A percentile compares a stretch with the other conserved stretches of the same genome.
Evolutionary conservation across 2,329 filamentous ascomycete species (phyloP).

Genomic region (Paecilomyces sp.): DNA sequence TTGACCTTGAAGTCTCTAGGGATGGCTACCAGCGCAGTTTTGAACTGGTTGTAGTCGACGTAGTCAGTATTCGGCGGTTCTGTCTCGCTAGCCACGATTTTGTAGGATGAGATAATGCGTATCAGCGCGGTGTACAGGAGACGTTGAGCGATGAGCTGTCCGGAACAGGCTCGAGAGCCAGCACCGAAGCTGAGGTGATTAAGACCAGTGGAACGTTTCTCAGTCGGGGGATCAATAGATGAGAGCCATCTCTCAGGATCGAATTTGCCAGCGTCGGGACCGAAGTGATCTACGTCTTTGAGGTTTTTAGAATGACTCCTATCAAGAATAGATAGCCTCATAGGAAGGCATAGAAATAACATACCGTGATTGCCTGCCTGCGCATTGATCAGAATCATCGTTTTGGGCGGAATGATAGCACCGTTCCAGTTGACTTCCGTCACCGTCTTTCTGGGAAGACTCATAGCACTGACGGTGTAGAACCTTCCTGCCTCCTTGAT

Average conservation of each 20-base stretch:
- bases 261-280: constrained; percentile 49
- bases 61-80: constrained; percentile 55
- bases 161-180: constrained; percentile 52
- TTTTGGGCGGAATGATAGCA: constrained; percentile 60
- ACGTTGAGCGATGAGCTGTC: constrained; percentile 50
- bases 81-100: constrained; percentile 43
- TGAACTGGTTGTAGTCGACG: constrained; percentile 55
- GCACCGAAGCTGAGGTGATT: constrained; percentile 52
- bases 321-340: background rate
- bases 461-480: constrained; percentile 69
- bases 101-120: constrained; percentile 47
- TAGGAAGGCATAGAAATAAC: background rate
- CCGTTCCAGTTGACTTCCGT: constrained; percentile 61
- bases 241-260: constrained; percentile 59
- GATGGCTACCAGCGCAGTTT: constrained; percentile 54
- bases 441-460: constrained; percentile 59
- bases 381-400: constrained; percentile 69
- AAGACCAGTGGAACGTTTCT: constrained; percentile 42
- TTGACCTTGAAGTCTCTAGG: constrained; percentile 52
- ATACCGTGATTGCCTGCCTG: constrained; percentile 58
- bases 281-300: constrained; percentile 55
- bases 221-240: constrained; percentile 26
- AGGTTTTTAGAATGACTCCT: background rate
- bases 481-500: constrained; percentile 68
- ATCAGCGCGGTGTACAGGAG: constrained; percentile 50